A percentile compares a stretch with the other conserved stretches of the same genome.
These are phyloP conservation scores for Colletotrichum falcatum DNA, from an alignment of 2,329 filamentous ascomycete genomes.

Conservation along the genomic window DNA sequence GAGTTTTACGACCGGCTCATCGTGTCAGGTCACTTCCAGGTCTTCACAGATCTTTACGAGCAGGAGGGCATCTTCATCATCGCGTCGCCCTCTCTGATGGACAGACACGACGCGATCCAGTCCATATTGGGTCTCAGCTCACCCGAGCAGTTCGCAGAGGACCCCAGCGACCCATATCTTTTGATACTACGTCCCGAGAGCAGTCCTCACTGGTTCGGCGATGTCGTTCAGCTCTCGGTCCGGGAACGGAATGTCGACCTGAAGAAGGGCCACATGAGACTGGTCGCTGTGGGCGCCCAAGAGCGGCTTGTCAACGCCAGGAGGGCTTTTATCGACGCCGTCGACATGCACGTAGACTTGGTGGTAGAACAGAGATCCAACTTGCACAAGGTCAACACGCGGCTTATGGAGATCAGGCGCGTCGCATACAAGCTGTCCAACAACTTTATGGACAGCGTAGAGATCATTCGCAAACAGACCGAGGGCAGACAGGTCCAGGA, in stretches of 20 bases:
- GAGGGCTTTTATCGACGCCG: slow-evolving; percentile 79
- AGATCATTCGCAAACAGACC: slow-evolving; percentile 89
- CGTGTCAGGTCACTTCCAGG: slow-evolving; percentile 86
- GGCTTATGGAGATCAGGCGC: slow-evolving; percentile 93
- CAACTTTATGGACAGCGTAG: slow-evolving; percentile 98
- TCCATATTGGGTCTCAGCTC: slow-evolving; percentile 81
- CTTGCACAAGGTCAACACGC: slow-evolving; percentile 88
- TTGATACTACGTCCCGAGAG: slow-evolving; percentile 87
- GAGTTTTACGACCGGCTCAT: slow-evolving; percentile 85
- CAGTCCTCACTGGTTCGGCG: slow-evolving; percentile 83
- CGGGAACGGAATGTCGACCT: slow-evolving; percentile 86
- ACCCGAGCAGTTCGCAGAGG: slow-evolving; percentile 71
- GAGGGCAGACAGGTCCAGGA: slow-evolving; percentile 89
- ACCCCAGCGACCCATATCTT: slow-evolving; percentile 84
- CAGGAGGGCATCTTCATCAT: slow-evolving; percentile 85
- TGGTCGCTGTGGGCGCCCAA: slow-evolving; percentile 90
- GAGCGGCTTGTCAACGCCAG: slow-evolving; percentile 83
- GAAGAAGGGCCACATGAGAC: slow-evolving; percentile 84
- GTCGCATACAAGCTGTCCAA: slow-evolving; percentile 97
- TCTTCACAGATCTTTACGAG: slow-evolving; percentile 77
- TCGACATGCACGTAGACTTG: slow-evolving; percentile 87
- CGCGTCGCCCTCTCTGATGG: slow-evolving; percentile 82
- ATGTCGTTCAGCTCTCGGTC: slow-evolving; percentile 76
- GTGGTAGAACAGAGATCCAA: slow-evolving; percentile 94
- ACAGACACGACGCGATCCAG: slow-evolving; percentile 84